Conservation (phyloP, 345 rosid genomes). For the Noccaea caerulescens region DNA sequence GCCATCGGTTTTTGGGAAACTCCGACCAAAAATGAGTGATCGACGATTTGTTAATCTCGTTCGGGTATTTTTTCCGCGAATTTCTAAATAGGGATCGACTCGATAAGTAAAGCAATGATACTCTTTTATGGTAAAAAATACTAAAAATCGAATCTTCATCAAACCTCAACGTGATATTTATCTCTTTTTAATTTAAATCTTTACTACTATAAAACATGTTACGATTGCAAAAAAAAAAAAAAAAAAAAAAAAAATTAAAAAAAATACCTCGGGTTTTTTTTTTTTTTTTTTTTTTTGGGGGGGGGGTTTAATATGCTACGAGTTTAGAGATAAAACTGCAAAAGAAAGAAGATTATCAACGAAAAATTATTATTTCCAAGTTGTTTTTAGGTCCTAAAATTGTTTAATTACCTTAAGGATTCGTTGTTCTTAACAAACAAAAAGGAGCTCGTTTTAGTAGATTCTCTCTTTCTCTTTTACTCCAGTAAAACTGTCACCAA, state of each 20-base stretch:
- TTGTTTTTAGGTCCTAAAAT: not conserved
- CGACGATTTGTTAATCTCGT: not conserved
- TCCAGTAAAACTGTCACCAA: no score
- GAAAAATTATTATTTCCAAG: not conserved
- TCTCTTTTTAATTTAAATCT: not conserved
- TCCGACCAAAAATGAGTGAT: constrained; percentile 32
- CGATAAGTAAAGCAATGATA: not conserved
- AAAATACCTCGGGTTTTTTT: no score
- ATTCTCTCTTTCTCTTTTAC: no score
- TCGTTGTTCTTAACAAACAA: no score
- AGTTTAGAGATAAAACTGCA: not conserved
- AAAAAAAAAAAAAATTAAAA: no score
- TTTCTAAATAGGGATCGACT: constrained; percentile 11
- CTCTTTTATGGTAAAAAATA: not conserved
- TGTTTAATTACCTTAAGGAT: no score
- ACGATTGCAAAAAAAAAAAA: not conserved
- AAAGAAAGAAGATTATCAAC: not conserved
- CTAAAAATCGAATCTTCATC: not conserved
- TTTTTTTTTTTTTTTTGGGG: no score
- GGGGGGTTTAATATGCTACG: not conserved
- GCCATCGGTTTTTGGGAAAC: constrained; percentile 45
- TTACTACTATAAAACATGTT: not conserved
- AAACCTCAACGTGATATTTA: not conserved
- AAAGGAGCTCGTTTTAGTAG: no score
- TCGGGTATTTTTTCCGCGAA: constrained; percentile 13